Evolutionary conservation across 2,329 filamentous ascomycete species (phyloP).

Genomic region (Blumeriella jaapii): DNA sequence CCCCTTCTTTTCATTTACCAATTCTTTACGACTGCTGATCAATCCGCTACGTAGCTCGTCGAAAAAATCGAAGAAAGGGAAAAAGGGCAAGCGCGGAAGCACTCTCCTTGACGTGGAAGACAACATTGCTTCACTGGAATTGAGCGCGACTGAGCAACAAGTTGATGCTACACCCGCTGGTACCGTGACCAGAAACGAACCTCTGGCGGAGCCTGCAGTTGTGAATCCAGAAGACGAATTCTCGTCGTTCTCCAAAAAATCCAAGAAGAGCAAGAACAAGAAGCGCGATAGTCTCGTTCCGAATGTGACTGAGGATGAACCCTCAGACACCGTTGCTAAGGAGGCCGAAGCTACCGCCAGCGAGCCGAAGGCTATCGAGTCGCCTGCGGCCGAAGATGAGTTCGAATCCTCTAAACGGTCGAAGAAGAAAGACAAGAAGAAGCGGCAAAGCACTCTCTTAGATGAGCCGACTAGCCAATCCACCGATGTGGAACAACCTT

Average conservation of each 20-base stretch:
- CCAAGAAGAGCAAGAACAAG: conserved; percentile 16
- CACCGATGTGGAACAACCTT: not conserved
- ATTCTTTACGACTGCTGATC: too few species aligned
- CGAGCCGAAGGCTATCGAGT: too few species aligned
- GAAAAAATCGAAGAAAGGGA: conserved; percentile 20
- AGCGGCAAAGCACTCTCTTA: not conserved
- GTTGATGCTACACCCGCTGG: not conserved
- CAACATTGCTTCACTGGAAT: not conserved
- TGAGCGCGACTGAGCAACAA: not conserved
- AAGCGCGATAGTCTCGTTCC: conserved; percentile 9
- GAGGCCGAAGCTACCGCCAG: conserved; percentile 1
- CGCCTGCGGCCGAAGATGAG: conserved; percentile 8
- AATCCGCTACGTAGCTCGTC: not conserved
- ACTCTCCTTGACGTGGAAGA: conserved; percentile 1
- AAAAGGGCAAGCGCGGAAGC: conserved; percentile 15
- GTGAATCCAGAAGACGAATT: conserved; percentile 15
- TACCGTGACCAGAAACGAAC: not conserved
- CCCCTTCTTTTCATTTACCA: not conserved
- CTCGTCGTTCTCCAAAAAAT: conserved; percentile 2
- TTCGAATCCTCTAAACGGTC: conserved; percentile 6
- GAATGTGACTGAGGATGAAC: conserved; percentile 2
- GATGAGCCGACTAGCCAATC: not conserved
- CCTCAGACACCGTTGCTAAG: conserved; percentile 2
- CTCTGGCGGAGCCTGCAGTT: conserved; percentile 1
- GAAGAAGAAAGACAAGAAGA: conserved; percentile 11